These are phyloP conservation scores for Alternaria longipes DNA, from an alignment of 2,329 filamentous ascomycete genomes.

Conservation along the genomic window DNA sequence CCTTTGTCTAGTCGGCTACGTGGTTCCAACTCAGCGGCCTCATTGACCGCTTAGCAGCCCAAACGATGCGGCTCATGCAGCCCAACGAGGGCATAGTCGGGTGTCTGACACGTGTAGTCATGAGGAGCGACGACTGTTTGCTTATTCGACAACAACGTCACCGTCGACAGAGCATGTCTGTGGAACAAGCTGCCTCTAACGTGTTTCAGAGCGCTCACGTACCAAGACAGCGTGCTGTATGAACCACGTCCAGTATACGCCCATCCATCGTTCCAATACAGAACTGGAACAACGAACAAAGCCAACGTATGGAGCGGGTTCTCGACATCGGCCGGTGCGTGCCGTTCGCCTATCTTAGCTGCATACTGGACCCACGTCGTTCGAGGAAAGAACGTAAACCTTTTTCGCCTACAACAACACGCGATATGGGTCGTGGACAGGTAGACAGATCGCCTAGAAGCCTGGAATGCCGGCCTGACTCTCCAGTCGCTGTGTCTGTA, in stretches of 20 bases:
- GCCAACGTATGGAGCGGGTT: background rate
- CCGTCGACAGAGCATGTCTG: background rate
- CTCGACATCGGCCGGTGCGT: background rate
- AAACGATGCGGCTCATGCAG: slow-evolving; percentile 24
- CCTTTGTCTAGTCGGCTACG: slow-evolving; percentile 23
- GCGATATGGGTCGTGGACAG: too few relatives aligned
- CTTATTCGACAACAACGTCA: slow-evolving; percentile 7
- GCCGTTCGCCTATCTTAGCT: slow-evolving; percentile 22
- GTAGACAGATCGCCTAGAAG: too few relatives aligned
- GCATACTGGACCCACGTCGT: slow-evolving; percentile 7
- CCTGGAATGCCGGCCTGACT: too few relatives aligned
- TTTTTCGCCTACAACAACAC: background rate
- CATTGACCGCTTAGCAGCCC: slow-evolving; percentile 27
- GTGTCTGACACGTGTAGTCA: slow-evolving; percentile 28
- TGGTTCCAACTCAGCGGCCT: slow-evolving; percentile 28
- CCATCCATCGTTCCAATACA: background rate
- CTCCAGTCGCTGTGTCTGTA: too few relatives aligned
- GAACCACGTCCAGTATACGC: background rate
- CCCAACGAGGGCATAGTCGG: slow-evolving; percentile 25
- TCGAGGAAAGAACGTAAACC: background rate
- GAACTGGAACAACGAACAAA: background rate
- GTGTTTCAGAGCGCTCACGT: background rate
- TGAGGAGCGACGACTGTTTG: slow-evolving; percentile 3
- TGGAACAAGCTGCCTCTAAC: background rate
- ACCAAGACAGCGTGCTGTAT: background rate